These are phyloP conservation scores for Xylaria telfairii DNA, from an alignment of 495 filamentous ascomycete species.

Conservation along the genomic window DNA sequence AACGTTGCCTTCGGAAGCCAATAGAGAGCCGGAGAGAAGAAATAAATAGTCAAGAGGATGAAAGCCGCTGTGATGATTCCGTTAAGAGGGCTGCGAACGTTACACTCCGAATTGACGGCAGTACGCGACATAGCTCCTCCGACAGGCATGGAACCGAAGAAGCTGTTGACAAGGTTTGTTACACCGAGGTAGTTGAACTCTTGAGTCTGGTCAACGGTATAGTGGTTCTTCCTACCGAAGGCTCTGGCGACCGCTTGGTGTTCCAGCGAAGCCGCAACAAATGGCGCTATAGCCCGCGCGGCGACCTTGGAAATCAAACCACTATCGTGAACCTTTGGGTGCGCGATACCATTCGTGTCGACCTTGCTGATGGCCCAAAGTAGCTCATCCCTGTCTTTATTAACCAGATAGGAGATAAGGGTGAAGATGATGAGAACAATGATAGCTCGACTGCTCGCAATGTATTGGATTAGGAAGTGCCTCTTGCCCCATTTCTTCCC, in stretches of 20 bases:
- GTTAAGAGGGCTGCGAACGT: slow-evolving; percentile 51
- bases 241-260: slow-evolving; percentile 56
- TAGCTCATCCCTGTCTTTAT: slow-evolving; percentile 46
- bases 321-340: slow-evolving; percentile 43
- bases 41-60: slow-evolving; percentile 55
- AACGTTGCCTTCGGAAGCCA: slow-evolving; percentile 59
- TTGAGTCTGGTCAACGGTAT: slow-evolving; percentile 54
- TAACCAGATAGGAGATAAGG: slow-evolving; percentile 54
- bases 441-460: slow-evolving; percentile 54
- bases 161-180: slow-evolving; percentile 56
- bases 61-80: slow-evolving; percentile 54
- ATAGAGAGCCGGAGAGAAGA: slow-evolving; percentile 54
- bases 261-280: slow-evolving; percentile 54
- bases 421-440: slow-evolving; percentile 55
- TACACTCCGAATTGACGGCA: slow-evolving; percentile 56
- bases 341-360: slow-evolving; percentile 48
- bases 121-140: slow-evolving; percentile 58
- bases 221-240: slow-evolving; percentile 55
- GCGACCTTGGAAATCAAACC: slow-evolving; percentile 47
- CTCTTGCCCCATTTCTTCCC: slow-evolving; percentile 55
- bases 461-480: slow-evolving; percentile 49
- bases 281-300: slow-evolving; percentile 48
- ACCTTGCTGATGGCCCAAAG: slow-evolving; percentile 53
- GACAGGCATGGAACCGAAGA: slow-evolving; percentile 55
- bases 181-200: slow-evolving; percentile 57